Evolutionary conservation across 371 early-diverging fungal species (phyloP).

Genomic region (Lichtheimia ramosa): DNA sequence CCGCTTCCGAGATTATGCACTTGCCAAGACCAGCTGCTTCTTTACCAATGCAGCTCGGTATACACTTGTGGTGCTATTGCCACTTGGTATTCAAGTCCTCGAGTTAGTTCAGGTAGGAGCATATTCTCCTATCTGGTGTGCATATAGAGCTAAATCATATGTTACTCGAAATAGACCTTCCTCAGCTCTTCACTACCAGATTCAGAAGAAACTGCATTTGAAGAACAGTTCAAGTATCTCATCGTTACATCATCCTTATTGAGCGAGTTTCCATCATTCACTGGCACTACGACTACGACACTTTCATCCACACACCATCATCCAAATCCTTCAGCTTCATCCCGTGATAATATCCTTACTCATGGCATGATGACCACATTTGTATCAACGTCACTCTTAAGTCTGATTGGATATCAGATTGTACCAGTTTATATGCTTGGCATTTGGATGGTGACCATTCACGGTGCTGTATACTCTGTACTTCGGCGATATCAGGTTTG

Average conservation of each 20-base stretch:
- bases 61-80: too few species aligned
- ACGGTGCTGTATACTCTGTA: conserved; percentile 5
- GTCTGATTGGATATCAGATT: conserved; percentile 3
- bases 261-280: conserved; percentile 28
- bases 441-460: background rate
- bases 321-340: background rate
- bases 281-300: conserved; percentile 12
- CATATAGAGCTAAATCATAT: too few species aligned
- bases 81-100: too few species aligned
- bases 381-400: conserved; percentile 12
- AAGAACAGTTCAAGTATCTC: conserved; percentile 59
- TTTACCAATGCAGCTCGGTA: too few species aligned
- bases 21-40: background rate
- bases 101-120: too few species aligned
- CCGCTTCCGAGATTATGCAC: background rate
- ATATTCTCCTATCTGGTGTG: too few species aligned
- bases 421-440: background rate
- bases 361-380: background rate
- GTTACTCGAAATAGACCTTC: conserved; percentile 24
- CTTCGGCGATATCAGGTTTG: conserved; percentile 12
- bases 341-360: background rate
- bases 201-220: conserved; percentile 53
- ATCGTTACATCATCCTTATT: conserved; percentile 55
- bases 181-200: conserved; percentile 45
- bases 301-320: background rate